These are phyloP conservation scores for Phaseolus coccineus DNA, from an alignment of 331 rosid species.

Conservation along the genomic window DNA sequence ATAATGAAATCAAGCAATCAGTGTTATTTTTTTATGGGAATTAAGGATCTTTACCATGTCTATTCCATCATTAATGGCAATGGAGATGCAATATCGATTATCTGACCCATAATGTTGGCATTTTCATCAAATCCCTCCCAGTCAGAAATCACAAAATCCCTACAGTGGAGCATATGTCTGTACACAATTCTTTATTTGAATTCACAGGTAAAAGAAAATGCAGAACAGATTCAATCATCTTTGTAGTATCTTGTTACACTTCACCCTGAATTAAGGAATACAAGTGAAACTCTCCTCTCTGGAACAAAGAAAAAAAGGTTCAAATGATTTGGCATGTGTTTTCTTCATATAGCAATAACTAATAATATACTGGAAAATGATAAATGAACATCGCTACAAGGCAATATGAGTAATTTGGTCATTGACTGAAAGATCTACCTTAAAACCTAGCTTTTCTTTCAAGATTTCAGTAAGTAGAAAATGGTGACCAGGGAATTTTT, in stretches of 20 bases:
- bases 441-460: slow-evolving; percentile 71
- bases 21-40: neutral
- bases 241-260: neutral
- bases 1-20: slow-evolving; percentile 12
- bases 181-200: slow-evolving; percentile 20
- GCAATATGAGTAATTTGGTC: neutral
- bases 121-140: slow-evolving; percentile 73
- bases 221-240: slow-evolving; percentile 1
- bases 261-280: neutral
- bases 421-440: slow-evolving; percentile 48
- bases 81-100: slow-evolving; percentile 64
- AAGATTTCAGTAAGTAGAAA: slow-evolving; percentile 71
- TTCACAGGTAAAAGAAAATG: slow-evolving; percentile 18
- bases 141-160: slow-evolving; percentile 82
- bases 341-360: neutral
- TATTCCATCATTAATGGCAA: slow-evolving; percentile 73
- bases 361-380: neutral
- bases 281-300: neutral
- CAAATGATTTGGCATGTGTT: slow-evolving; percentile 9
- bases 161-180: slow-evolving; percentile 41
- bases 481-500: slow-evolving; percentile 59
- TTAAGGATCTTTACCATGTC: slow-evolving; percentile 64
- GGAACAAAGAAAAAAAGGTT: slow-evolving; percentile 1
- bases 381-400: neutral
- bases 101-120: slow-evolving; percentile 62